Conservation (phyloP, 345 rosid species). For the Arabis hirsuta region DNA sequence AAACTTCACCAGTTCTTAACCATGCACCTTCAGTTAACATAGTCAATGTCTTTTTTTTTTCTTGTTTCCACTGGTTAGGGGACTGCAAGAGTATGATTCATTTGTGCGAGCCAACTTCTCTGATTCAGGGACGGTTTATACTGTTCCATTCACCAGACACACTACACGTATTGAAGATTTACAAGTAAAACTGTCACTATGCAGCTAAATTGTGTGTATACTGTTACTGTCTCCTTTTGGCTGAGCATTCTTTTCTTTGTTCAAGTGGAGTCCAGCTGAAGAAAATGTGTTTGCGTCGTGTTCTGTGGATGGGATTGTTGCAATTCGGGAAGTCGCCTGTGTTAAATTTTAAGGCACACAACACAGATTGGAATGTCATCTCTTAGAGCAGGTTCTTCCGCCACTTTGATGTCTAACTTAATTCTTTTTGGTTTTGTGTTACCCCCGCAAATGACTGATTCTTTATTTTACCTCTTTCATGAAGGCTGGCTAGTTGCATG, state of each 20-base stretch:
- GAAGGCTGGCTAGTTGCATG: slow-evolving; percentile 89
- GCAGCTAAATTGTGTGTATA: too few species aligned
- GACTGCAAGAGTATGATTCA: slow-evolving; percentile 59
- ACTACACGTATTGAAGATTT: too few species aligned
- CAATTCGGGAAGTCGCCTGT: slow-evolving; percentile 80
- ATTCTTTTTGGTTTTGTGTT: slow-evolving; percentile 23
- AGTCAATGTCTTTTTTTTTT: neutral
- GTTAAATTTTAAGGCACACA: slow-evolving; percentile 77
- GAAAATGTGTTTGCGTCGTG: slow-evolving; percentile 81
- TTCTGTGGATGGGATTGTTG: slow-evolving; percentile 82
- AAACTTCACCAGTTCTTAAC: slow-evolving; percentile 64
- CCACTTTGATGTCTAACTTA: slow-evolving; percentile 8
- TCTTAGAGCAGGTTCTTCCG: slow-evolving; percentile 86
- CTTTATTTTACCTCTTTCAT: neutral
- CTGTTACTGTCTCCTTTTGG: too few species aligned
- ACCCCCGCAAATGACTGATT: slow-evolving; percentile 11
- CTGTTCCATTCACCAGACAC: too few species aligned
- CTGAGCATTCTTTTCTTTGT: slow-evolving; percentile 1
- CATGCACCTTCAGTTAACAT: slow-evolving; percentile 79
- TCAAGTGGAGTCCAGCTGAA: slow-evolving; percentile 98
- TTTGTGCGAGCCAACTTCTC: too few species aligned
- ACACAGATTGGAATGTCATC: slow-evolving; percentile 92
- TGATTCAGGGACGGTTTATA: too few species aligned
- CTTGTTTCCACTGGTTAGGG: slow-evolving; percentile 48
- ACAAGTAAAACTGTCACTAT: too few species aligned